Evolutionary conservation across 2,329 filamentous ascomycete genomes (phyloP).

Genomic region (Phaeophleospora eucalypticola): DNA sequence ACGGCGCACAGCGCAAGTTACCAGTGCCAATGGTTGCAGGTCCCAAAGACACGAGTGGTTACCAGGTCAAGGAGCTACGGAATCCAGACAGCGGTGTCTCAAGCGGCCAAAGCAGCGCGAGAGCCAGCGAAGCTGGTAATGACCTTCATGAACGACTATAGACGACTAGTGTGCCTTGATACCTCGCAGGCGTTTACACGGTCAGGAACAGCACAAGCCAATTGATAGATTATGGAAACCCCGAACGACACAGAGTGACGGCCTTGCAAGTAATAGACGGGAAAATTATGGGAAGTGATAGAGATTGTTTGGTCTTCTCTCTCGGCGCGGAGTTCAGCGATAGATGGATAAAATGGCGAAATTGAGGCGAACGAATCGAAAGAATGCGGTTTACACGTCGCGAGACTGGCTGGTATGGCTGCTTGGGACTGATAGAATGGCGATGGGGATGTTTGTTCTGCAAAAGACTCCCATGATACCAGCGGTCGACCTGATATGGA

Average conservation of each 20-base stretch:
- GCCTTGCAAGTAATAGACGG: not conserved
- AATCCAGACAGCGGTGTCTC: constrained; percentile 66
- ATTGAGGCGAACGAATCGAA: constrained; percentile 5
- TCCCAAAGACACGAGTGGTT: constrained; percentile 26
- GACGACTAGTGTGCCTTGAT: not conserved
- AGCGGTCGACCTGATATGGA: constrained; percentile 6
- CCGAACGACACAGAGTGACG: constrained; percentile 4
- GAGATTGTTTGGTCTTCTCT: constrained; percentile 5
- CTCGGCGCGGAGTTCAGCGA: constrained; percentile 27
- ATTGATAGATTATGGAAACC: constrained; percentile 3
- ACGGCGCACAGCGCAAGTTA: constrained; percentile 83
- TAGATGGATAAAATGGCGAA: constrained; percentile 25
- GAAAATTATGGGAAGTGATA: not conserved
- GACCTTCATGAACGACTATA: constrained; percentile 29
- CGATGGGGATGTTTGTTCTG: constrained; percentile 5
- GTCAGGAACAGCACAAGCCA: not conserved
- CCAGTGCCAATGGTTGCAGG: constrained; percentile 80
- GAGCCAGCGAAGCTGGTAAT: constrained; percentile 32
- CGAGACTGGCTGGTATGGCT: constrained; percentile 20
- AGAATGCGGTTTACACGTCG: constrained; percentile 18
- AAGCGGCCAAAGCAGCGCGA: constrained; percentile 48
- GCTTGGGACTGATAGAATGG: constrained; percentile 13
- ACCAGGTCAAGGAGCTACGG: constrained; percentile 65
- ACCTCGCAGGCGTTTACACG: not conserved
- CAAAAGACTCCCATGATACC: constrained; percentile 13